These are phyloP conservation scores for Grosmannia serpens DNA, from an alignment of 2,329 filamentous ascomycete species.

Conservation along the genomic window DNA sequence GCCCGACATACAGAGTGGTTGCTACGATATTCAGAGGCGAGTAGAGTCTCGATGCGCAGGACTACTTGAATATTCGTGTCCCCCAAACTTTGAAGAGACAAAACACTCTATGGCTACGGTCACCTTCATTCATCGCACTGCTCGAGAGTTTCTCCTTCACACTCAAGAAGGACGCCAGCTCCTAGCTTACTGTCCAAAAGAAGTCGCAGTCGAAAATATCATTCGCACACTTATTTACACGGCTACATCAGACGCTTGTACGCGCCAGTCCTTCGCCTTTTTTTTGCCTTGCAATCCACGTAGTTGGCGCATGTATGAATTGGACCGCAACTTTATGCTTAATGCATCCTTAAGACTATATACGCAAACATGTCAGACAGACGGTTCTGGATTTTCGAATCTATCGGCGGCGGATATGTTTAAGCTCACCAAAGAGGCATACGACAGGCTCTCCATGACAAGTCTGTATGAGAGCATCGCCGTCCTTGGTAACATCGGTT, in stretches of 20 bases:
- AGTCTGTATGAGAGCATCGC: not conserved
- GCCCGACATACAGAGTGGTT: not conserved
- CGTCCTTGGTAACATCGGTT: not conserved
- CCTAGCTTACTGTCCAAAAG: not conserved
- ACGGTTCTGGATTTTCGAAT: no score
- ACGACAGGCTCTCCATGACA: not conserved
- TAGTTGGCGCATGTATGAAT: no score
- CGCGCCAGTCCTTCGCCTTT: not conserved
- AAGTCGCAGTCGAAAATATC: not conserved
- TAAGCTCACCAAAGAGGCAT: not conserved
- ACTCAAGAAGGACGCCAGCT: not conserved
- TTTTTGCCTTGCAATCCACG: no score
- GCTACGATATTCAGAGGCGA: not conserved
- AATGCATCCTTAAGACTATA: not conserved
- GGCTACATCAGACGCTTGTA: not conserved
- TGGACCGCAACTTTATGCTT: not conserved
- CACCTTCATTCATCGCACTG: not conserved
- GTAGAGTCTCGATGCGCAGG: not conserved
- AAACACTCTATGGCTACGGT: no score
- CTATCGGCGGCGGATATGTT: not conserved
- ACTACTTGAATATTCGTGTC: not conserved
- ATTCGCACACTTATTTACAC: not conserved
- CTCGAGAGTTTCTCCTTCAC: not conserved
- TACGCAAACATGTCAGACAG: not conserved
- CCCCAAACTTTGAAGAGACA: not conserved